Evolutionary conservation across 306 rosid genomes (phyloP).

Genomic region (Cicer bijugum): DNA sequence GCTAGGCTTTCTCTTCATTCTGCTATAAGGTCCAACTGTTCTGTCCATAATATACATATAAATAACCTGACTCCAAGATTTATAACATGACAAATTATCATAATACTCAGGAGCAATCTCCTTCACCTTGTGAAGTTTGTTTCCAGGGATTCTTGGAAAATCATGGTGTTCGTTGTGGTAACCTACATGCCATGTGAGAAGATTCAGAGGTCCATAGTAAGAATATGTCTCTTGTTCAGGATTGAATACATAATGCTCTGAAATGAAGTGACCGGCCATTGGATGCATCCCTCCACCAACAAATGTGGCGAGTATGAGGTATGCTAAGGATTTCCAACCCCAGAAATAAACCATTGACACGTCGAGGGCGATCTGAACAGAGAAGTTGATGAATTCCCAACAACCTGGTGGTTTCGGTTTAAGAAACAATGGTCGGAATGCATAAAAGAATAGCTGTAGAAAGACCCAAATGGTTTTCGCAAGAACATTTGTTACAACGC

Average conservation of each 20-base stretch:
- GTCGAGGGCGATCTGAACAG: slow-evolving; percentile 67
- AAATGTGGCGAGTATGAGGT: slow-evolving; percentile 80
- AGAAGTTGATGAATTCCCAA: slow-evolving; percentile 85
- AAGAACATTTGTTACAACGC: slow-evolving; percentile 61
- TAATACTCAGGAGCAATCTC: slow-evolving; percentile 85
- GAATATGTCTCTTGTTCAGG: slow-evolving; percentile 92
- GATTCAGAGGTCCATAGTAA: slow-evolving; percentile 88
- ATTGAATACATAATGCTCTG: slow-evolving; percentile 86
- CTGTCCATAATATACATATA: slow-evolving; percentile 83
- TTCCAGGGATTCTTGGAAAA: slow-evolving; percentile 86
- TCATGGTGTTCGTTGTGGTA: slow-evolving; percentile 95
- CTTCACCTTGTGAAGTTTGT: slow-evolving; percentile 86
- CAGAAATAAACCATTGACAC: slow-evolving; percentile 67
- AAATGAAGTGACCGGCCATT: slow-evolving; percentile 99
- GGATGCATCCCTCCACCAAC: slow-evolving; percentile 98
- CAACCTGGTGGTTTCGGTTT: slow-evolving; percentile 89
- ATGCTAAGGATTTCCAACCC: slow-evolving; percentile 79
- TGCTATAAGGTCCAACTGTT: slow-evolving; percentile 84
- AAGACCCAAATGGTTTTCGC: slow-evolving; percentile 76
- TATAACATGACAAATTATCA: slow-evolving; percentile 61
- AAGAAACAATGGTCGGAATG: slow-evolving; percentile 76
- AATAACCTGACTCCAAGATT: slow-evolving; percentile 83
- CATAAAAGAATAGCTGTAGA: slow-evolving; percentile 90
- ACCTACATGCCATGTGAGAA: slow-evolving; percentile 88
- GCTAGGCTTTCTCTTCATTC: slow-evolving; percentile 79